Base-by-base conservation (phyloP, 192 early-diverging fungal species). In the Gigaspora rosea region DNA sequence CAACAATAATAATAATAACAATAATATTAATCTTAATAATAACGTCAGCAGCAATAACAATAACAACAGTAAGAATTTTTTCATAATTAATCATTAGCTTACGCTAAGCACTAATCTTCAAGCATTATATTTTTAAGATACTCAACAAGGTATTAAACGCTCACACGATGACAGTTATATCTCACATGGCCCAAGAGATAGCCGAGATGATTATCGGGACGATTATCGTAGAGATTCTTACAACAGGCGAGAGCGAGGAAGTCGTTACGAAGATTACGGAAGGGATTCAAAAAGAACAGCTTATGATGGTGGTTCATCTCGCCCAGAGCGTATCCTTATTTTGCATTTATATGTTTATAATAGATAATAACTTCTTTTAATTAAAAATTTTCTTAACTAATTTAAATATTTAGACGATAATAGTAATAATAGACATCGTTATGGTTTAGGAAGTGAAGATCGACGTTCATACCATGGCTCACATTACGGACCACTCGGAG, bases 391-490 rank as follows among this genome's bases (percentile, higher is more conserved):
- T 8, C 13, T 75, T 54, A 16, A 9, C 1, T 32, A 9, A 27
- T 64, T 59, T 74, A 50, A 65, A 18, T 33, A 35, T 47, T 36
- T 35, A 75, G 68, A 54, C n/a, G 65, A 82, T 33, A 78, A 46
- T 6, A 54, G 71, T 41, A 41, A 41, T 65, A 41, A 56, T 62
- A 74, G 77, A 52, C 71, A 64, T 73, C 78, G 82, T 51, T 83
- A 79, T 49, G 79, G 80, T 57, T 79, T 82, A 64, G 80, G 82
- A 22, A 82, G 80, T 33, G 81, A 84, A 0, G 81, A 82, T 57
- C 76, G 85, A 41, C 58, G 77, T 33, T 36, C 62, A 54, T 67
- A 71, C n/a, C 66, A 65, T 62, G 69, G 67, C 10, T 71, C 71
- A n/a, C 72, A 73, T 15, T 78, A 66, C n/a, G 81, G 84, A 58